A percentile compares a stretch with the other conserved stretches of the same genome.
Conservation (phyloP, 2,329 filamentous ascomycete species). For the Colletotrichum lini region DNA sequence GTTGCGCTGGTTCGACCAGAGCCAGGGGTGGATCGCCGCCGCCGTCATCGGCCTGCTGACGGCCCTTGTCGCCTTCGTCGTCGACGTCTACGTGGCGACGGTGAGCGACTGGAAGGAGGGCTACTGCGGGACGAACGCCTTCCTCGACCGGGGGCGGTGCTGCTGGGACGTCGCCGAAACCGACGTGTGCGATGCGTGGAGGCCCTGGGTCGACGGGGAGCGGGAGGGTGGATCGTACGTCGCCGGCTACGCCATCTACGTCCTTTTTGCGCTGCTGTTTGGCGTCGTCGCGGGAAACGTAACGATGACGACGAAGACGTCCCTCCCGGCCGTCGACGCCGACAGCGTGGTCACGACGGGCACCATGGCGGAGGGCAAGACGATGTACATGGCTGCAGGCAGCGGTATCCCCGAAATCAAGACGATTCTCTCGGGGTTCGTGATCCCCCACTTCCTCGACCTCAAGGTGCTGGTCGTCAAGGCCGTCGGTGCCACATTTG, state of each 20-base stretch:
- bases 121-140: slow-evolving; percentile 63
- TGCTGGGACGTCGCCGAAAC: slow-evolving; percentile 50
- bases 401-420: slow-evolving; percentile 75
- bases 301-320: slow-evolving; percentile 56
- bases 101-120: slow-evolving; percentile 71
- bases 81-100: slow-evolving; percentile 68
- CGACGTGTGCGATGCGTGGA: slow-evolving; percentile 56
- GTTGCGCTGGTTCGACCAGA: slow-evolving; percentile 59
- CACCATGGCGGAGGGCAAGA: slow-evolving; percentile 55
- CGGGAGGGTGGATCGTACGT: slow-evolving; percentile 35
- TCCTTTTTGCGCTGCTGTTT: slow-evolving; percentile 46
- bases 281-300: slow-evolving; percentile 47
- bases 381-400: slow-evolving; percentile 72
- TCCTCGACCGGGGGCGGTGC: slow-evolving; percentile 65
- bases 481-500: slow-evolving; percentile 70
- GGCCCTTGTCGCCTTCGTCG: slow-evolving; percentile 68
- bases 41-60: slow-evolving; percentile 68
- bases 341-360: slow-evolving; percentile 24
- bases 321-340: slow-evolving; percentile 59
- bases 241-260: slow-evolving; percentile 47
- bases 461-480: slow-evolving; percentile 70
- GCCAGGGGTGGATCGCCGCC: slow-evolving; percentile 70
- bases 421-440: slow-evolving; percentile 72
- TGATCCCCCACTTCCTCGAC: slow-evolving; percentile 70
- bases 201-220: slow-evolving; percentile 54